A percentile compares a stretch with the other conserved stretches of the same genome.
These are phyloP conservation scores for Zygoascus ofunaensis DNA, from an alignment of 805 yeast genomes.

Conservation along the genomic window DNA sequence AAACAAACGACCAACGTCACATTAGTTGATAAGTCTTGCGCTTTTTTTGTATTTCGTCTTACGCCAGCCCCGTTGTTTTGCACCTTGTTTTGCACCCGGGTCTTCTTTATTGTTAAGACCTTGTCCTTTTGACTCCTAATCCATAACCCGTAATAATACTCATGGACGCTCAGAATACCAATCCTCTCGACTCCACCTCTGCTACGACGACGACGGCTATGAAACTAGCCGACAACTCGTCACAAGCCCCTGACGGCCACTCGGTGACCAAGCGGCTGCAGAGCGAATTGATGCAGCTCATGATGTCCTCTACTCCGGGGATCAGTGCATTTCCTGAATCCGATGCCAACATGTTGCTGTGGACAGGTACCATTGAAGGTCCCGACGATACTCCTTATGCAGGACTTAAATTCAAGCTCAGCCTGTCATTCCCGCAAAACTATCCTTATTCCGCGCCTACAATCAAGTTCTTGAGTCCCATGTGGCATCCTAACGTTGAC, in stretches of 20 bases:
- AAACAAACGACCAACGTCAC: too few species aligned
- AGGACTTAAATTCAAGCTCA: slow-evolving; percentile 42
- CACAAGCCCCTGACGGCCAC: slow-evolving; percentile 32
- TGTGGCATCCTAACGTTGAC: slow-evolving; percentile 61
- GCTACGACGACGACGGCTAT: neutral
- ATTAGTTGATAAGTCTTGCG: too few species aligned
- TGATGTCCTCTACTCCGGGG: slow-evolving; percentile 44
- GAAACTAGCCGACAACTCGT: slow-evolving; percentile 1
- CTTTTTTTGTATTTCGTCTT: too few species aligned
- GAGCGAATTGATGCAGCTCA: slow-evolving; percentile 43
- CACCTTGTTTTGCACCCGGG: too few species aligned
- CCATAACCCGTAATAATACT: too few species aligned
- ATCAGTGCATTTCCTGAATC: slow-evolving; percentile 46
- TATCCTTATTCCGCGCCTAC: slow-evolving; percentile 54
- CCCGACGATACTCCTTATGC: slow-evolving; percentile 50
- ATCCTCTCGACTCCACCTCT: slow-evolving; percentile 6
- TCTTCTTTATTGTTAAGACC: too few species aligned
- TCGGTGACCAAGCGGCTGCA: slow-evolving; percentile 44
- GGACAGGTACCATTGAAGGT: slow-evolving; percentile 54
- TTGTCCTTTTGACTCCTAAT: too few species aligned
- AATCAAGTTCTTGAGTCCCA: slow-evolving; percentile 47
- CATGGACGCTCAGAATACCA: slow-evolving; percentile 13
- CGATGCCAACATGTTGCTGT: slow-evolving; percentile 42
- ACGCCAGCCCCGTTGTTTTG: too few species aligned
- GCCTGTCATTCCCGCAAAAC: slow-evolving; percentile 42